Evolutionary conservation across 192 early-diverging fungal species (phyloP), one percentile per base, ranked within the genome.

Genomic region (Coemansia guatemalensis): DNA sequence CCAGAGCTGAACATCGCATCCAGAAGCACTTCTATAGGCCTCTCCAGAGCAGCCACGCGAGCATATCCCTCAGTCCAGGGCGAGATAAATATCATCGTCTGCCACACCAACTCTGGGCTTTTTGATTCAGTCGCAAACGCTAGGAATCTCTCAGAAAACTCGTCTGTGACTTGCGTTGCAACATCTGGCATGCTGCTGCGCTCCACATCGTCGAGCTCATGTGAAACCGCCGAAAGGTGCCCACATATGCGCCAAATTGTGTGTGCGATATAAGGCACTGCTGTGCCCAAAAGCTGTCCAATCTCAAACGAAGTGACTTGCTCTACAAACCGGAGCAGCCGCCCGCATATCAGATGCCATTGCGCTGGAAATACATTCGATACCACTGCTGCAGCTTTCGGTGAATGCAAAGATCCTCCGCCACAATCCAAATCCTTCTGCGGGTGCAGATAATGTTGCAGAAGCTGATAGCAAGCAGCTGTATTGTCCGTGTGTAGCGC

Each of bases 221-320:
- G 6, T 39, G 9, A 39, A 39, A 12, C 6, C 11, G 24, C 27
- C 26, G 11, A 29, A 33, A 64, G 18, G 14, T 57, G 63, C 9
- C 18, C 30, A 0, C 21, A 33, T 4, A 65, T 50, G 7, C 23
- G 54, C 48, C 58, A 70, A 14, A 80, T 47, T 20, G 39, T 41
- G 41, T 65, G 55, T 7, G 68, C 49, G 21, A 74, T 64, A n/a
- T 80, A 80, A 20, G 77, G 77, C 14, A 80, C 50, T 14, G 62
- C 48, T 4, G 53, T 25, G 24, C 30, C 49, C 14, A 53, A 4
- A 21, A 64, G 21, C 11, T 26, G 61, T 3, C 53, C 55, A 12
- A 44, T 21, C n/a, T 80, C 72, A 18, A 18, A 62, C 52, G 60
- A 53, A 0, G 61, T 59, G 54, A 57, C 48, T 22, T 60, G 52